These are phyloP conservation scores for Penicillium odoratum DNA, from an alignment of 495 filamentous ascomycete species.

Conservation along the genomic window DNA sequence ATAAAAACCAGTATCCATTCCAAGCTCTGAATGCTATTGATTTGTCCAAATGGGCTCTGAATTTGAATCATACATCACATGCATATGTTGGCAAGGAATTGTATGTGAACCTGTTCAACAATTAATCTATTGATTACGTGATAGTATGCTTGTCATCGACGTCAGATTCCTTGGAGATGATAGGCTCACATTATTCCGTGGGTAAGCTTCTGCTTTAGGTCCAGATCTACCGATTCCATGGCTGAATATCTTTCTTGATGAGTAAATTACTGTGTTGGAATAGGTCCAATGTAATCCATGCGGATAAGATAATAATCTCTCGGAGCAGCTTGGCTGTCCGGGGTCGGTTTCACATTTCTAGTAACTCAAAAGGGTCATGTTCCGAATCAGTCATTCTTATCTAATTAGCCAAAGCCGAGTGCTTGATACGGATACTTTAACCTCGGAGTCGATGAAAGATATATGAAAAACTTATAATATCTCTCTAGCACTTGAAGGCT, in stretches of 20 bases:
- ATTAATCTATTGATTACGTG: background rate
- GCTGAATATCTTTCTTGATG: background rate
- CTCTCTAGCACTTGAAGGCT: too few species aligned
- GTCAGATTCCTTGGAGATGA: background rate
- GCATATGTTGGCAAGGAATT: background rate
- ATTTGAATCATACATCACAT: background rate
- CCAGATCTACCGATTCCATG: too few species aligned
- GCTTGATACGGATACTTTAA: too few species aligned
- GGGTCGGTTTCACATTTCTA: conserved; percentile 1
- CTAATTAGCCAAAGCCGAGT: too few species aligned
- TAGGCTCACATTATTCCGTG: background rate
- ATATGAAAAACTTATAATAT: too few species aligned
- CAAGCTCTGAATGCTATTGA: too few species aligned
- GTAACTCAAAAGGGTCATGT: background rate
- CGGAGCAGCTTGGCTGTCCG: conserved; percentile 3
- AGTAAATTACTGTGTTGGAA: background rate
- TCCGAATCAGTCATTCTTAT: background rate
- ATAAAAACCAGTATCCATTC: background rate
- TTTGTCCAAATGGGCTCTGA: too few species aligned
- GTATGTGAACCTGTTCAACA: background rate
- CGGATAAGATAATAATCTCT: background rate
- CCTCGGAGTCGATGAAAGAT: too few species aligned
- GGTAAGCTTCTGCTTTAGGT: too few species aligned
- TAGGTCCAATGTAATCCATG: background rate
- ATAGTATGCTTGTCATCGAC: background rate